Base-by-base conservation (phyloP, 2,329 filamentous ascomycete genomes). In the Colletotrichum spaethianum region DNA sequence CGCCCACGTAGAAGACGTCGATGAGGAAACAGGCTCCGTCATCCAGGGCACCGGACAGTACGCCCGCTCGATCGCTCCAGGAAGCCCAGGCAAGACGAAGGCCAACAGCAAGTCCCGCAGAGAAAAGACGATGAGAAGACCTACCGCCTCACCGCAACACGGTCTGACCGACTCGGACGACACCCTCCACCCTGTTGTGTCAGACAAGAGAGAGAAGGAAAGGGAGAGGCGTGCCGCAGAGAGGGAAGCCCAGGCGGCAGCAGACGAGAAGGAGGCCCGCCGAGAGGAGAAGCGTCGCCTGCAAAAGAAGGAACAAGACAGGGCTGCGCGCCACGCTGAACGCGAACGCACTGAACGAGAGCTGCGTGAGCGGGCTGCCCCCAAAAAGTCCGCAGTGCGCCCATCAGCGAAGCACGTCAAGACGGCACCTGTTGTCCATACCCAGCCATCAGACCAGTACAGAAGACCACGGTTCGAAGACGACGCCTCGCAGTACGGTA, bases 81-180 rank as follows among this genome's bases (percentile, higher is more conserved):
- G 65, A 42, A 85, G 83, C 74, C 84, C 86, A 12, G 78, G 76
- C 62, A 88, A 86, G 74, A 84, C 88, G 76, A 83, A 83, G 40
- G 84, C 88, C 76, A 90, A 89, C 77, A 88, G 85, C 74, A 87
- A 84, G 77, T 81, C 85, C 53, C 84, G 86, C 73, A 84, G 77
- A 66, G 83, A 86, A 52, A 79, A 77, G 72, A 74, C 77, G 40
- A 59, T 79, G 67, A 76, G 79, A 63, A 83, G 81, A 72, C 78
- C 80, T 56, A 82, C 84, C 18, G 81, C 83, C 48, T 82, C 83
- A 33, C 80, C 76, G 63, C 77, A 75, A 56, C 76, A 80, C 64
- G 79, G 73, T 42, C 74, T 82, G 48, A 82, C 81, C 73, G 85
- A 86, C 75, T 84, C 85, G 60, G 83, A 87, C 75, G 81, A 84